These are phyloP conservation scores for Penicillium sp. DNA, from an alignment of 2,329 filamentous ascomycete genomes.

Conservation along the genomic window DNA sequence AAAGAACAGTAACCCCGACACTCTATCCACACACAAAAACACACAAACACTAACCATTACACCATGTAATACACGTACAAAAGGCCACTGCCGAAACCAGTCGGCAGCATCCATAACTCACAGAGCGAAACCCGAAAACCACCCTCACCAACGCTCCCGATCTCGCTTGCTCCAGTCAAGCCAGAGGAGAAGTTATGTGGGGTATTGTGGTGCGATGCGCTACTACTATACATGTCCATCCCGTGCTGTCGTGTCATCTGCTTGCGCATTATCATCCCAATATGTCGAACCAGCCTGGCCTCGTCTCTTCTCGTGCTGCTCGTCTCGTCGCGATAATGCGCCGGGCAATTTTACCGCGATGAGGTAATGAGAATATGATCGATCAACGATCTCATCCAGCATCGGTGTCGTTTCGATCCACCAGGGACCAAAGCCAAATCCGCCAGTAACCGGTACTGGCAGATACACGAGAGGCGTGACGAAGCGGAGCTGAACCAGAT, in stretches of 20 bases:
- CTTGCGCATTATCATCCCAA: not conserved
- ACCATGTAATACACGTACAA: not conserved
- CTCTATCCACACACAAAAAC: not conserved
- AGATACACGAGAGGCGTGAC: too few species aligned
- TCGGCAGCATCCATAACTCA: not conserved
- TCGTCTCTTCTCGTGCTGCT: not conserved
- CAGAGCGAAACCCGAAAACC: not conserved
- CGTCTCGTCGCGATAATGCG: not conserved
- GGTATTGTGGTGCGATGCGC: not conserved
- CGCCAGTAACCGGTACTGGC: not conserved
- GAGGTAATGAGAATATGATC: not conserved
- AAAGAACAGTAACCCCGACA: not conserved
- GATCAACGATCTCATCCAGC: not conserved
- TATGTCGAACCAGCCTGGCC: too few species aligned
- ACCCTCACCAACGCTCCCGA: not conserved
- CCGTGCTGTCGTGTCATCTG: not conserved
- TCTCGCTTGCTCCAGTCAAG: not conserved
- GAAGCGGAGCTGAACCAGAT: not conserved
- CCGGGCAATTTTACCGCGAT: not conserved
- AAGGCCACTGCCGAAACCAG: not conserved
- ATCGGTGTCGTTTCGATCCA: not conserved
- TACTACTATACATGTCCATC: not conserved
- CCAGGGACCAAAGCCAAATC: not conserved
- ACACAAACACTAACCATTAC: not conserved
- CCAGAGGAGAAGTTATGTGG: not conserved